phyloP scores from a whole-genome alignment of 345 rosid genomes.

The Draba incana region DNA sequence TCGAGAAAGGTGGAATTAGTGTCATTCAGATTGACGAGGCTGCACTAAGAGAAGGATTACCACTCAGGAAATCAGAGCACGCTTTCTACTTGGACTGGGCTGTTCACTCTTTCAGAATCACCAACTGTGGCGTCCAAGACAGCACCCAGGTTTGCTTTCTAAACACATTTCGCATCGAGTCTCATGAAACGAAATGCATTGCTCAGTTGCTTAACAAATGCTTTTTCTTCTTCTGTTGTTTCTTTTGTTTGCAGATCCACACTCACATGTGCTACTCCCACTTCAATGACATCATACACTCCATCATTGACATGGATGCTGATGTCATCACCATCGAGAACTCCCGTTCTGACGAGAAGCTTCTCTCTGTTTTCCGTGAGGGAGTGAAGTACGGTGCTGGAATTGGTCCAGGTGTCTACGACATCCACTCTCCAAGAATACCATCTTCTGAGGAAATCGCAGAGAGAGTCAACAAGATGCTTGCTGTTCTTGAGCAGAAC shows the following conservation, averaged over 20 bases:
- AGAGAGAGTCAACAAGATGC: slow-evolving; percentile 97
- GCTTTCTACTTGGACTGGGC: slow-evolving; percentile 99
- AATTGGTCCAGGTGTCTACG: slow-evolving; percentile 96
- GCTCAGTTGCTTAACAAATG: background rate
- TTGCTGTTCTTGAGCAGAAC: slow-evolving; percentile 90
- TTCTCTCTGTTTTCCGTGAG: slow-evolving; percentile 95
- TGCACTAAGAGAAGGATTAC: slow-evolving; percentile 95
- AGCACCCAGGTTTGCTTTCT: slow-evolving; percentile 76
- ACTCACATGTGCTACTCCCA: slow-evolving; percentile 99
- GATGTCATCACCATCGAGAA: slow-evolving; percentile 99
- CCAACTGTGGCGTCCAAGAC: slow-evolving; percentile 88
- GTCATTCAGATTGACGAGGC: slow-evolving; percentile 99
- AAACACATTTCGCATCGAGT: background rate
- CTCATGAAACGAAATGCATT: background rate
- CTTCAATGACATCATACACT: slow-evolving; percentile 98
- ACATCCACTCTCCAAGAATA: slow-evolving; percentile 98
- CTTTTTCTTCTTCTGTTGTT: background rate
- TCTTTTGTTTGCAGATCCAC: slow-evolving; percentile 76
- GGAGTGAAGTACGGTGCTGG: slow-evolving; percentile 99
- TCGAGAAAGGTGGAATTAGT: slow-evolving; percentile 85
- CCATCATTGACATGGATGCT: slow-evolving; percentile 98
- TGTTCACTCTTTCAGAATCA: slow-evolving; percentile 98
- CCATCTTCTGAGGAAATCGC: slow-evolving; percentile 95
- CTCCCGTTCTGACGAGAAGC: slow-evolving; percentile 99
- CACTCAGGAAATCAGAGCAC: slow-evolving; percentile 95